phyloP scores from a whole-genome alignment of 164 flowering plant species.

The Piper longum region DNA sequence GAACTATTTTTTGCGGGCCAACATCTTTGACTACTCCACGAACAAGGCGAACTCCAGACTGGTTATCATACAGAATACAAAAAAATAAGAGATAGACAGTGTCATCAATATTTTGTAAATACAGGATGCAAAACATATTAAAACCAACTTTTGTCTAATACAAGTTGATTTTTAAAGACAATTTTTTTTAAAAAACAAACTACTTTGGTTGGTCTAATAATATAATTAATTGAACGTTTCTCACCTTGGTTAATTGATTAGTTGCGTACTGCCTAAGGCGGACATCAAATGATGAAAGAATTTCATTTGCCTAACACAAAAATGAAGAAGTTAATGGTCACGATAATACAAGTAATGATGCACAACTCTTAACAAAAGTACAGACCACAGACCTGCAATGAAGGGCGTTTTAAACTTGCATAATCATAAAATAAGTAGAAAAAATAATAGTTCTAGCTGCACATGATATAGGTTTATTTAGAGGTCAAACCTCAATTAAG shows the following conservation, averaged over 20 bases:
- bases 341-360: not conserved
- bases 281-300: conserved; percentile 93
- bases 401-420: not conserved
- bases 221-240: conserved; percentile 1
- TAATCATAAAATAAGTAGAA: not conserved
- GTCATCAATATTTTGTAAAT: no score
- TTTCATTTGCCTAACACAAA: conserved; percentile 81
- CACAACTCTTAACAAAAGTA: not conserved
- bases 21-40: conserved; percentile 92
- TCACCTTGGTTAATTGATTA: conserved; percentile 76
- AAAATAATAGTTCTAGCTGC: not conserved
- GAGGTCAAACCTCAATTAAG: conserved; percentile 64
- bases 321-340: conserved; percentile 2
- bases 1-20: conserved; percentile 54
- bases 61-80: conserved; percentile 13
- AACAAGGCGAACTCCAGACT: conserved; percentile 96
- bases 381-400: not conserved
- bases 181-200: no score
- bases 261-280: conserved; percentile 83
- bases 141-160: no score
- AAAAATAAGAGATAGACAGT: not conserved
- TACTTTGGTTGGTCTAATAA: no score
- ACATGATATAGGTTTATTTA: not conserved
- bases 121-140: no score
- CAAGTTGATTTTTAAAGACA: no score